Conservation (phyloP, 1,139 yeast species). For the Kurtzmaniella natalensis region DNA sequence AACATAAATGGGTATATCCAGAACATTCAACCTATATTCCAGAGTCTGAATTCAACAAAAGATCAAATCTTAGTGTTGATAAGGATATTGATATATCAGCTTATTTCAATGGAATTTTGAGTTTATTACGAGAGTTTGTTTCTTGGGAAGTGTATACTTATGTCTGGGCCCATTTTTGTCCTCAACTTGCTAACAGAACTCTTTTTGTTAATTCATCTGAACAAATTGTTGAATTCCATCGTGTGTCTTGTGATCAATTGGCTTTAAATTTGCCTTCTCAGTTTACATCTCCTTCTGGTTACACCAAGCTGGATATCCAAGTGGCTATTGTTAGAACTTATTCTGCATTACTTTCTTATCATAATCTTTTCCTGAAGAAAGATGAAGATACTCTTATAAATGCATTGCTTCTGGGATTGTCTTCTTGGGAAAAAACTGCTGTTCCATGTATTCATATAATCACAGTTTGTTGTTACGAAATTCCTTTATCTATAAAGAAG, state of each 20-base stretch:
- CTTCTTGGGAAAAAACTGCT: constrained; percentile 76
- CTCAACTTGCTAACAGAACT: constrained; percentile 62
- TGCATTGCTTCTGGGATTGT: constrained; percentile 59
- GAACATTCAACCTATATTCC: constrained; percentile 51
- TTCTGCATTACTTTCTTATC: constrained; percentile 67
- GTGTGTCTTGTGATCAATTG: constrained; percentile 58
- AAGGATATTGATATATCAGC: not conserved
- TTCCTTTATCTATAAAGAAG: constrained; percentile 70
- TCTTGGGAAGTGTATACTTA: constrained; percentile 73
- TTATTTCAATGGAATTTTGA: constrained; percentile 11
- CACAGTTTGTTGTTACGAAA: constrained; percentile 75
- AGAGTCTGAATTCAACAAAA: constrained; percentile 32
- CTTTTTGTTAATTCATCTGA: constrained; percentile 46
- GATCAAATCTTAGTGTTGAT: constrained; percentile 12
- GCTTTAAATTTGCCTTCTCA: constrained; percentile 44
- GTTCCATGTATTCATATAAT: constrained; percentile 75
- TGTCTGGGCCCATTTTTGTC: constrained; percentile 64
- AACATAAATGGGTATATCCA: constrained; percentile 55
- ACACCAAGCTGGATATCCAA: constrained; percentile 60
- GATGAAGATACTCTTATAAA: constrained; percentile 71
- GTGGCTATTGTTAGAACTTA: constrained; percentile 63
- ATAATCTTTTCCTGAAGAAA: constrained; percentile 48
- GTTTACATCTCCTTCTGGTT: constrained; percentile 36
- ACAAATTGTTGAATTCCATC: constrained; percentile 44
- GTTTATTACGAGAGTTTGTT: constrained; percentile 49